Evolutionary conservation across 179 eudicot species (phyloP).

Genomic region (Silene vulgaris): DNA sequence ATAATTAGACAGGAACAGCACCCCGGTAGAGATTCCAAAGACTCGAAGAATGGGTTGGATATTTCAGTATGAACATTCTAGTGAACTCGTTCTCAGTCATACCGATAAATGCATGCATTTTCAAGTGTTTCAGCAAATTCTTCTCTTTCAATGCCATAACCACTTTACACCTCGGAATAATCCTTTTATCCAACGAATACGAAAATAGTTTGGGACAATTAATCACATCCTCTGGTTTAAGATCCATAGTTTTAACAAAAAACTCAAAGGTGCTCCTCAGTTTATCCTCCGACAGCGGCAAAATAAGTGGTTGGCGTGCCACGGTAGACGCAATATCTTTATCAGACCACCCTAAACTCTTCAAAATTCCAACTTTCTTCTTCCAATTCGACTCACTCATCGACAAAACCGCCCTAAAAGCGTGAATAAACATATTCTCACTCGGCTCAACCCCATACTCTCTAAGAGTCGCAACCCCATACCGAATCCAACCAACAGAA

Average conservation of each 20-base stretch:
- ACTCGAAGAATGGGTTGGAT: slow-evolving; percentile 10
- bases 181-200: slow-evolving; percentile 25
- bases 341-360: slow-evolving; percentile 32
- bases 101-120: background rate
- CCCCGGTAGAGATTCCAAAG: slow-evolving; percentile 18
- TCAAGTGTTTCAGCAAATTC: slow-evolving; percentile 6
- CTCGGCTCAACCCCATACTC: slow-evolving; percentile 20
- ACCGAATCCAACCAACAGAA: background rate
- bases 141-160: slow-evolving; percentile 20
- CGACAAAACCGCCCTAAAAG: slow-evolving; percentile 20
- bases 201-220: slow-evolving; percentile 13
- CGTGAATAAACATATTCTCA: slow-evolving; percentile 17
- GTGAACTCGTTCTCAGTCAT: slow-evolving; percentile 15
- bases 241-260: slow-evolving; percentile 22
- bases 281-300: slow-evolving; percentile 24
- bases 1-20: background rate
- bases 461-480: slow-evolving; percentile 17
- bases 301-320: slow-evolving; percentile 13
- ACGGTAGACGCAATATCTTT: slow-evolving; percentile 11
- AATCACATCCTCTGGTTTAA: slow-evolving; percentile 18
- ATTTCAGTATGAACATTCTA: slow-evolving; percentile 7
- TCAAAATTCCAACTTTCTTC: slow-evolving; percentile 22
- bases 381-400: slow-evolving; percentile 20
- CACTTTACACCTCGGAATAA: slow-evolving; percentile 27
- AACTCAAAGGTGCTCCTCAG: slow-evolving; percentile 18